phyloP scores from a whole-genome alignment of 2,329 filamentous ascomycete genomes.

The Rutstroemia sp. region DNA sequence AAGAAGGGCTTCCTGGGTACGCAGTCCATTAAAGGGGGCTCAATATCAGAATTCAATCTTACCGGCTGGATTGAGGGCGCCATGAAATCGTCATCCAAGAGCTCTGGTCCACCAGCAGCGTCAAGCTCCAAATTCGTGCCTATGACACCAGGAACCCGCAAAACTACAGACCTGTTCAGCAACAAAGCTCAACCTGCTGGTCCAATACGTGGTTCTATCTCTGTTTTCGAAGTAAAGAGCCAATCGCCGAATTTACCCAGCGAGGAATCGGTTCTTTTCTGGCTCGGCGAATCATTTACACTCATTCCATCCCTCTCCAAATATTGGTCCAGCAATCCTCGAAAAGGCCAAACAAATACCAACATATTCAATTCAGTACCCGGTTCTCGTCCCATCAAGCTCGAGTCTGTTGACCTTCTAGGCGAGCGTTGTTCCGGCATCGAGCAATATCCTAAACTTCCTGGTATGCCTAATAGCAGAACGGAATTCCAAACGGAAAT shows the following conservation, averaged over 20 bases:
- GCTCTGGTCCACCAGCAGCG: slow-evolving; percentile 21
- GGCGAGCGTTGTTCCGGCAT: slow-evolving; percentile 29
- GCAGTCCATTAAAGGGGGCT: slow-evolving; percentile 43
- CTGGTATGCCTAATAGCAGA: neutral
- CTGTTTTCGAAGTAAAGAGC: slow-evolving; percentile 22
- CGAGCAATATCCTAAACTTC: slow-evolving; percentile 20
- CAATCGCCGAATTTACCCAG: slow-evolving; percentile 19
- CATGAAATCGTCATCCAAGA: slow-evolving; percentile 15
- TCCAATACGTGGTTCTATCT: slow-evolving; percentile 24
- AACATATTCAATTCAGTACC: slow-evolving; percentile 22
- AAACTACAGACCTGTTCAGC: slow-evolving; percentile 25
- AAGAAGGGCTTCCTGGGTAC: slow-evolving; percentile 34
- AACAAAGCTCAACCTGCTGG: slow-evolving; percentile 10
- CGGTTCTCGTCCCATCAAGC: slow-evolving; percentile 20
- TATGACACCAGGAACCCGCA: slow-evolving; percentile 55
- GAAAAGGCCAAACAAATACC: slow-evolving; percentile 16
- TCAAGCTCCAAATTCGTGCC: slow-evolving; percentile 47
- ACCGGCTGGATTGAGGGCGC: slow-evolving; percentile 55
- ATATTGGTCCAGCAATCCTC: slow-evolving; percentile 26
- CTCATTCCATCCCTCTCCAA: slow-evolving; percentile 27
- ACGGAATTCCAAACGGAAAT: slow-evolving; percentile 22
- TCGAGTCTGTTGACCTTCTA: slow-evolving; percentile 27
- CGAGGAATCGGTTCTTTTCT: slow-evolving; percentile 29
- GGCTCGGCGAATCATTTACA: slow-evolving; percentile 27
- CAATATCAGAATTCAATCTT: slow-evolving; percentile 49